These are phyloP conservation scores for Xenoacremonium recifei DNA, from an alignment of 2,329 filamentous ascomycete genomes.

Conservation along the genomic window DNA sequence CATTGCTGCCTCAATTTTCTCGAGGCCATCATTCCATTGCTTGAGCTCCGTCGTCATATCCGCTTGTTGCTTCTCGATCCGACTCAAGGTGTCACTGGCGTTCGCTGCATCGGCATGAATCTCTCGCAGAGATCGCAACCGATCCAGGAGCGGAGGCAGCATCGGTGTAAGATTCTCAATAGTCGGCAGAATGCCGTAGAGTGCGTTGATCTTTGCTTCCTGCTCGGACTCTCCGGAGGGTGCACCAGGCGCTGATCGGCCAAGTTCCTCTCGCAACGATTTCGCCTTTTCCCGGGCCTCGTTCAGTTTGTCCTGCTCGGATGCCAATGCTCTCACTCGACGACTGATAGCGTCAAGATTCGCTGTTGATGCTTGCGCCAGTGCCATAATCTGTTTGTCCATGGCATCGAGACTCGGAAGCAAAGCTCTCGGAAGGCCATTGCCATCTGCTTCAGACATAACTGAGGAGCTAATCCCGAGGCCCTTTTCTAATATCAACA, in stretches of 20 bases:
- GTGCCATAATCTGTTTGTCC: conserved; percentile 74
- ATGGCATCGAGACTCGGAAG: conserved; percentile 79
- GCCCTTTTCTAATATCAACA: conserved; percentile 74
- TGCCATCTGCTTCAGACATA: conserved; percentile 59
- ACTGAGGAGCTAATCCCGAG: conserved; percentile 75
- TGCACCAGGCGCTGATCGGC: conserved; percentile 41
- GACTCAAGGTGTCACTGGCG: conserved; percentile 73
- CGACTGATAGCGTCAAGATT: conserved; percentile 72
- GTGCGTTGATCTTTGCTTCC: conserved; percentile 81
- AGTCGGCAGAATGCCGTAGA: conserved; percentile 84
- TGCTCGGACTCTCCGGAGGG: conserved; percentile 63
- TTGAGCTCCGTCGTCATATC: conserved; percentile 83
- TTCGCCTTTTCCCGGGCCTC: conserved; percentile 63
- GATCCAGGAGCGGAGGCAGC: conserved; percentile 80
- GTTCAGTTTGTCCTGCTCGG: conserved; percentile 71
- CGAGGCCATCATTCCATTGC: conserved; percentile 80
- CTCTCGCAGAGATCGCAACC: conserved; percentile 76
- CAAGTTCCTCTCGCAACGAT: conserved; percentile 58
- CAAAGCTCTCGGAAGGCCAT: conserved; percentile 64
- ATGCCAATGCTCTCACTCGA: conserved; percentile 65
- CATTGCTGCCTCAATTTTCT: conserved; percentile 75
- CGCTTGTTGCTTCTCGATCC: conserved; percentile 74
- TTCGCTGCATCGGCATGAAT: conserved; percentile 86
- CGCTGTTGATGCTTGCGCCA: conserved; percentile 70
- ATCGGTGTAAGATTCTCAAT: conserved; percentile 85